Base-by-base conservation (phyloP, 2,329 filamentous ascomycete species). In the Hortaea werneckii region DNA sequence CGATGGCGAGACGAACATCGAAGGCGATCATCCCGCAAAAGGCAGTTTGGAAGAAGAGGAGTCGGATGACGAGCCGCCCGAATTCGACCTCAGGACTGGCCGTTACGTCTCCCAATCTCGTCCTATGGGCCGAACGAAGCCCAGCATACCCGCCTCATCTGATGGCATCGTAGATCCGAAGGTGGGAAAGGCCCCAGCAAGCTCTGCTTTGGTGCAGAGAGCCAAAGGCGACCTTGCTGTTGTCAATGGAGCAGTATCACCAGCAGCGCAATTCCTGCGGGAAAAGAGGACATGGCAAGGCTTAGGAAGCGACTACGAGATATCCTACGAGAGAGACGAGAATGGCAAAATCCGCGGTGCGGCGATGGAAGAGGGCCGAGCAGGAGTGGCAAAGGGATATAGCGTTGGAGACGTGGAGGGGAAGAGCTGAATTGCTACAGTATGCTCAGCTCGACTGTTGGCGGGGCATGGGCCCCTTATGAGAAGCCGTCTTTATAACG, bases 1-100 rank as follows among this genome's bases (percentile, higher is more conserved):
- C 4, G 43, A 51, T 1, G 43, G 49, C 2, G 48, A 54, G 26
- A 62, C 63, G 2, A 63, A 62, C 5, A 66, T 69, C 6, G 68
- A 63, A 2, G 64, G 59, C 5, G 65, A 70, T 7, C 68, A 63
- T 9, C 71, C 71, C 0, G 34, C 10, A 7, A 41, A 43, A 7
- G 20, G 30, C 35, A 12, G 69, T 13, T 78, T 82, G 39, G 83
- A 87, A 58, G 88, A 85, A 1, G 80, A 75, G 44, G 76, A 79
- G 55, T 80, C 77, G 20, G 60, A 62, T 44, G 57, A 60, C 35
- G 76, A 76, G 42, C 78, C 88, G 0, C 92, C 92, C 0, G 87
- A 95, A 57, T 98, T 94, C 57, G 90, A 98, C 65, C 75, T 96
- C 7, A 77, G 90, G 9, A 95, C 89, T 1, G 90, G 90, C 32